A percentile compares a stretch with the other conserved stretches of the same genome.
Conservation (phyloP, 169 alveolate genomes). For the Plasmodium malariae region DNA sequence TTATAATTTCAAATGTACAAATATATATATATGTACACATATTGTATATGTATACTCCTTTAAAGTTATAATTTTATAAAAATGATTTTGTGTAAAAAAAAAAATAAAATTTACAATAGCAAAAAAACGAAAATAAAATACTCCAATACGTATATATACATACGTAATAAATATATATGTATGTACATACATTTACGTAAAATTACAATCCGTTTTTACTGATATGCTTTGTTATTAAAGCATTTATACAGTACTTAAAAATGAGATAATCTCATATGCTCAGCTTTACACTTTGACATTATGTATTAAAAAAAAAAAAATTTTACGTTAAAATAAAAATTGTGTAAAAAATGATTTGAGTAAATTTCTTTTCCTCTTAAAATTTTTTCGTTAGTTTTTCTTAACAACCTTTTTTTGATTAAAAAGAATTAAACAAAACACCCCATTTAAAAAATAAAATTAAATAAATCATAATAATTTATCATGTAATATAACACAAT, state of each 20-base stretch:
- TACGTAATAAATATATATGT: neutral
- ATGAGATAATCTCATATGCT: slow-evolving; percentile 3
- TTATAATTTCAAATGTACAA: too few species aligned
- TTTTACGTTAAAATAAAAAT: neutral
- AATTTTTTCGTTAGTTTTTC: slow-evolving; percentile 2
- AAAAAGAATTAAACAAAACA: neutral
- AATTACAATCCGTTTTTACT: neutral
- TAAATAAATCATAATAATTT: neutral
- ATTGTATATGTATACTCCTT: neutral
- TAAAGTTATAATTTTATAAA: slow-evolving; percentile 8
- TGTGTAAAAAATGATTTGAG: slow-evolving; percentile 29
- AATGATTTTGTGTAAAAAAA: too few species aligned
- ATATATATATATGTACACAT: slow-evolving; percentile 1
- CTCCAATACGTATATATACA: neutral
- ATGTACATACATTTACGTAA: neutral
- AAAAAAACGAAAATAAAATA: slow-evolving; percentile 11
- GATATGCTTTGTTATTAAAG: slow-evolving; percentile 15
- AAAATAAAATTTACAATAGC: too few species aligned
- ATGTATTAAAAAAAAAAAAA: slow-evolving; percentile 3
- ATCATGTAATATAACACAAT: too few species aligned
- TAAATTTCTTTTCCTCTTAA: slow-evolving; percentile 12
- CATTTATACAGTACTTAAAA: slow-evolving; percentile 11
- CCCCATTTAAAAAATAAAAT: neutral
- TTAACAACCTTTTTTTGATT: slow-evolving; percentile 4
- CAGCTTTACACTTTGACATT: slow-evolving; percentile 2